Percentiles rank a stretch among this genome's conserved stretches.
Evolutionary conservation across 2,329 filamentous ascomycete genomes (phyloP).

Genomic region (Boeremia lycopersici): DNA sequence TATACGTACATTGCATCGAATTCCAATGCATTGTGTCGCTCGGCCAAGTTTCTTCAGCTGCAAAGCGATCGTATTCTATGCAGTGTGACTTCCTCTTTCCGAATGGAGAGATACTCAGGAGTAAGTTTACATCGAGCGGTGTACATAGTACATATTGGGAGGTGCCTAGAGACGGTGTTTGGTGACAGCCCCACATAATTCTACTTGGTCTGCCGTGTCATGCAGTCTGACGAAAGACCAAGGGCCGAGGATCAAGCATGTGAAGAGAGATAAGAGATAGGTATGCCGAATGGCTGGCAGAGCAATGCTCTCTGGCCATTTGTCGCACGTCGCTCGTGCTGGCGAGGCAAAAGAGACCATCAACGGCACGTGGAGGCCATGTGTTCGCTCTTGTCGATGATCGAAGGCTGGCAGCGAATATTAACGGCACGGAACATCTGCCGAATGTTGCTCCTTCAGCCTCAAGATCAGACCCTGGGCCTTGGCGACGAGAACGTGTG

Average conservation of each 20-base stretch:
- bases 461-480: conserved; percentile 9
- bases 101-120: conserved; percentile 12
- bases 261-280: conserved; percentile 25
- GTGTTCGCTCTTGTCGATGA: not conserved
- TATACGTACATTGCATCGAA: not conserved
- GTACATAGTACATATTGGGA: not conserved
- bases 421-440: conserved; percentile 1
- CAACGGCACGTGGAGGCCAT: not conserved
- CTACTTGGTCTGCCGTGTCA: conserved; percentile 23
- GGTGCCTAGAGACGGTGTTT: conserved; percentile 9
- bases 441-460: conserved; percentile 15
- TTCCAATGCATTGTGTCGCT: not conserved
- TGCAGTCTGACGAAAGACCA: conserved; percentile 16
- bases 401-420: not conserved
- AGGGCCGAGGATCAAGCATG: conserved; percentile 15
- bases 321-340: not conserved
- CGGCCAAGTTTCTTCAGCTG: not conserved
- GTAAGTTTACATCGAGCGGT: conserved; percentile 41
- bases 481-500: conserved; percentile 14
- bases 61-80: not conserved
- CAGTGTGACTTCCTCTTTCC: not conserved
- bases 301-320: not conserved
- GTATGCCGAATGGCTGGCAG: not conserved
- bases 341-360: not conserved
- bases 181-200: conserved; percentile 31